Evolutionary conservation across 164 flowering plant genomes (phyloP).

Genomic region (Dillenia turbinata): DNA sequence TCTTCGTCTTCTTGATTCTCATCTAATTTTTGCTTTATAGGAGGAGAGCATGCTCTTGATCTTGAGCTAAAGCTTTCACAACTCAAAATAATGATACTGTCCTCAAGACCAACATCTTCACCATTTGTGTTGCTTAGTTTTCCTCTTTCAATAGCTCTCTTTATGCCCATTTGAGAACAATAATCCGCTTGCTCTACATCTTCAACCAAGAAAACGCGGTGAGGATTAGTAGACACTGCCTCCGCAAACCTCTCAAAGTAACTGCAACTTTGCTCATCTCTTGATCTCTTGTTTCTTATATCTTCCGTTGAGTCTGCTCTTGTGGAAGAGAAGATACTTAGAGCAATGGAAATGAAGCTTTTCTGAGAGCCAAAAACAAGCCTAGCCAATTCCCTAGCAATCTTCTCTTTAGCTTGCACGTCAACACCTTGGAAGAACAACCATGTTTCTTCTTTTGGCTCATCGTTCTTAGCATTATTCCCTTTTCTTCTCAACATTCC

Average conservation of each 20-base stretch:
- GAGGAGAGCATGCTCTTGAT: constrained; percentile 75
- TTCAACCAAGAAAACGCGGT: constrained; percentile 71
- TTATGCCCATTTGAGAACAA: constrained; percentile 60
- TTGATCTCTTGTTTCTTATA: constrained; percentile 48
- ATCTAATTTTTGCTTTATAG: constrained; percentile 29
- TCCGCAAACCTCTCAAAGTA: constrained; percentile 61
- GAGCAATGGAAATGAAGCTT: constrained; percentile 46
- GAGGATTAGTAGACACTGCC: constrained; percentile 54
- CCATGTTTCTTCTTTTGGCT: constrained; percentile 83
- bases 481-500: constrained; percentile 57
- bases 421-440: constrained; percentile 79
- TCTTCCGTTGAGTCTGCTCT: constrained; percentile 63
- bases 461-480: constrained; percentile 17
- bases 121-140: constrained; percentile 36
- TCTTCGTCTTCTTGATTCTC: constrained; percentile 6
- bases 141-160: constrained; percentile 73
- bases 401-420: constrained; percentile 55
- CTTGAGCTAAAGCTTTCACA: constrained; percentile 72
- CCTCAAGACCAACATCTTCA: constrained; percentile 47
- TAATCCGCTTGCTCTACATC: constrained; percentile 77
- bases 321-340: constrained; percentile 62
- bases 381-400: constrained; percentile 69
- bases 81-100: constrained; percentile 77
- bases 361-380: constrained; percentile 64
- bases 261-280: constrained; percentile 67